Evolutionary conservation across 129 eudicot species (phyloP).

Genomic region (Pittosporum tobira): DNA sequence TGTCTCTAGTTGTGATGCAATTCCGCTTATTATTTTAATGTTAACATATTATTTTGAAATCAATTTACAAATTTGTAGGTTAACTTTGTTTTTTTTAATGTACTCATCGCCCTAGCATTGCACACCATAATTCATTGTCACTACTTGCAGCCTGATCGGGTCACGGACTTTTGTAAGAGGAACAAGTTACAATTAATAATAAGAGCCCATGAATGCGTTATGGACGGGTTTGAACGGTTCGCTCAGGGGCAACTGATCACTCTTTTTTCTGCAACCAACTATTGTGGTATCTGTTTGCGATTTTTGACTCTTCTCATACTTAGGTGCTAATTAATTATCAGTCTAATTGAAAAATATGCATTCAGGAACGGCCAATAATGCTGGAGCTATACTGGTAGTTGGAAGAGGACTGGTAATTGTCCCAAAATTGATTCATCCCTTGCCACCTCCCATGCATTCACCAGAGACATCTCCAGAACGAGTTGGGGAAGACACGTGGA

Average conservation of each 20-base stretch:
- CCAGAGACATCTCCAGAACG: constrained; percentile 97
- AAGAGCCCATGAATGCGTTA: constrained; percentile 96
- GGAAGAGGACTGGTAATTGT: constrained; percentile 89
- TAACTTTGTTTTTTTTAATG: background rate
- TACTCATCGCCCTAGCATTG: background rate
- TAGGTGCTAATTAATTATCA: background rate
- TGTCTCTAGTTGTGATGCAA: background rate
- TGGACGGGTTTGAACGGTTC: constrained; percentile 95
- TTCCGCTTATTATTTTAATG: background rate
- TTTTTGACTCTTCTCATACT: background rate
- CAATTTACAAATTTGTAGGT: background rate
- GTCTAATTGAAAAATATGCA: constrained; percentile 16
- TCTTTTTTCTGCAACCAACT: constrained; percentile 95
- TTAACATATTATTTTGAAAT: background rate
- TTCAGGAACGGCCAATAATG: constrained; percentile 93
- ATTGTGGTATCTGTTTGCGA: constrained; percentile 56
- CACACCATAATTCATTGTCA: background rate
- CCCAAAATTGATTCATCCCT: constrained; percentile 88
- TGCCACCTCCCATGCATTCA: constrained; percentile 87
- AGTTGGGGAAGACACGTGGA: constrained; percentile 67
- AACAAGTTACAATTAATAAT: constrained; percentile 88
- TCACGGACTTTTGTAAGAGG: constrained; percentile 84
- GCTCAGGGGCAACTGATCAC: constrained; percentile 96
- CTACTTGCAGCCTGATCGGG: constrained; percentile 89
- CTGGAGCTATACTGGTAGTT: constrained; percentile 89